Conservation (phyloP, 768 basidiomycete genomes). For the Termitomyces sp. region DNA sequence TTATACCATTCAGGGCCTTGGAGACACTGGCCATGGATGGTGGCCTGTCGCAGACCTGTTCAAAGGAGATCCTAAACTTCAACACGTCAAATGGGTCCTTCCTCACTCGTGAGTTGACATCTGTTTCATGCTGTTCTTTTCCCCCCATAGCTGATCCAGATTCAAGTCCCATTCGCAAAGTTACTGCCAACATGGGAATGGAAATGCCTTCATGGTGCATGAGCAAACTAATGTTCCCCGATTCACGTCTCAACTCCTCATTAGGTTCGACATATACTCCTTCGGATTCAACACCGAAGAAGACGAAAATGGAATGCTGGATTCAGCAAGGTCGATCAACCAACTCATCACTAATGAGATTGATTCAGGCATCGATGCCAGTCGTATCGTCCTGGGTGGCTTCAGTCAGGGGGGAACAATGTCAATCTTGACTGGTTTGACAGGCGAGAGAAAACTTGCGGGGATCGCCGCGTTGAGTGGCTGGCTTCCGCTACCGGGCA, state of each 20-base stretch:
- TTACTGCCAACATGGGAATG: constrained; percentile 73
- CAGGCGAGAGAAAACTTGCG: constrained; percentile 57
- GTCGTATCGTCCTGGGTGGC: constrained; percentile 79
- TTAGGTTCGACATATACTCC: constrained; percentile 73
- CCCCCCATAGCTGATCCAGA: neutral
- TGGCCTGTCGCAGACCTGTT: constrained; percentile 69
- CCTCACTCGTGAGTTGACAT: constrained; percentile 61
- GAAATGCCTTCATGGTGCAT: constrained; percentile 71
- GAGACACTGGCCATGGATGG: constrained; percentile 74
- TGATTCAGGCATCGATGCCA: constrained; percentile 57
- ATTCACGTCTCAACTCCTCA: constrained; percentile 2
- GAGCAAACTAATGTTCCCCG: neutral
- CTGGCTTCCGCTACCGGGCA: constrained; percentile 66
- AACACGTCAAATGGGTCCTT: constrained; percentile 86
- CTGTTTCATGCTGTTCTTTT: neutral
- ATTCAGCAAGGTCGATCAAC: constrained; percentile 55
- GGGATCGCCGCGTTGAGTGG: constrained; percentile 73
- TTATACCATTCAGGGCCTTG: constrained; percentile 51
- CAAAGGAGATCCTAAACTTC: constrained; percentile 41
- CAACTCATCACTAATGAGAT: constrained; percentile 71
- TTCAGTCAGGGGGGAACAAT: constrained; percentile 86
- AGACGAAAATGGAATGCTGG: constrained; percentile 74
- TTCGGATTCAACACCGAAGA: constrained; percentile 59
- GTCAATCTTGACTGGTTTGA: constrained; percentile 70
- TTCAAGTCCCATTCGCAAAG: constrained; percentile 45